phyloP scores from a whole-genome alignment of 257 asterid species.

The Fraxinus cuspidata region DNA sequence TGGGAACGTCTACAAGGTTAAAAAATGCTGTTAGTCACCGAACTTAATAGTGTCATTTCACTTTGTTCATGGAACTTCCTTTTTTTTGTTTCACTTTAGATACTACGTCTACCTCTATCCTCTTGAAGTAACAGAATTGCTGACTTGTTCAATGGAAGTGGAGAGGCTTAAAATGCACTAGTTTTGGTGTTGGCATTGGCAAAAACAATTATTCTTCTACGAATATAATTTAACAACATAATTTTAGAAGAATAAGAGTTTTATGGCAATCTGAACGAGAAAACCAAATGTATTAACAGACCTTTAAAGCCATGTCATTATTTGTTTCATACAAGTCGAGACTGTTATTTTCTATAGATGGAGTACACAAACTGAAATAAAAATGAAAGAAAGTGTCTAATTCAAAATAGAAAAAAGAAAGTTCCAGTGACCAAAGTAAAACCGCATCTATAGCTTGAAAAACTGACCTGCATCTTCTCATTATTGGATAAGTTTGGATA shows the following conservation, averaged over 20 bases:
- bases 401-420: no score
- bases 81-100: no score
- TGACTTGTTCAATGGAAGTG: not conserved
- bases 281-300: not conserved
- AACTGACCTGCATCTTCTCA: no score
- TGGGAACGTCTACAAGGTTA: not conserved
- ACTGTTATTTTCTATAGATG: not conserved
- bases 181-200: no score
- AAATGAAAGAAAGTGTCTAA: not conserved
- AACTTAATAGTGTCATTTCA: not conserved
- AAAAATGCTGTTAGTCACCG: not conserved
- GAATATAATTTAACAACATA: not conserved
- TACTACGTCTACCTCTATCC: no score
- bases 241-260: not conserved
- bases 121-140: no score
- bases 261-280: not conserved
- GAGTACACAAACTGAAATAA: no score
- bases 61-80: not conserved
- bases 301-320: not conserved
- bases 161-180: not conserved
- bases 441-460: no score
- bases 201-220: no score
- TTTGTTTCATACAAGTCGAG: not conserved
- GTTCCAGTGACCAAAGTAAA: not conserved
- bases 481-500: not conserved